Conservation (phyloP, 1,284 basidiomycete species). For the Lentinula novae-zelandiae region DNA sequence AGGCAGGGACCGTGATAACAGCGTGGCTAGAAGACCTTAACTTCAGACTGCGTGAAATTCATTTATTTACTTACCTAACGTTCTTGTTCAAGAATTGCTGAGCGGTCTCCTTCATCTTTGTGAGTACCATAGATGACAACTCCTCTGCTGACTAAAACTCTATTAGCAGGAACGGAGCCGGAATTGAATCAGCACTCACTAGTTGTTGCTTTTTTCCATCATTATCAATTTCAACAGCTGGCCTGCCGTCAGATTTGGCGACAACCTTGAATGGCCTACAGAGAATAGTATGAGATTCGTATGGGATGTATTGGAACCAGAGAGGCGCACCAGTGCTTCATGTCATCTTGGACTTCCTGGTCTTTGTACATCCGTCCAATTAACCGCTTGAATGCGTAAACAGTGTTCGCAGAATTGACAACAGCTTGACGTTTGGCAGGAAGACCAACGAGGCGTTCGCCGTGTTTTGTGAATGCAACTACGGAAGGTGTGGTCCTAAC, state of each 20-base stretch:
- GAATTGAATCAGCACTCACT: constrained; percentile 38
- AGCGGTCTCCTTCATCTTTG: constrained; percentile 96
- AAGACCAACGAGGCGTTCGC: constrained; percentile 90
- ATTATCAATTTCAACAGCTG: constrained; percentile 79
- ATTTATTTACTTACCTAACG: constrained; percentile 71
- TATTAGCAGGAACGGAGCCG: neutral
- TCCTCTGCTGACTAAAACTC: constrained; percentile 69
- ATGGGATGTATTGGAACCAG: constrained; percentile 1
- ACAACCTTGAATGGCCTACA: constrained; percentile 82
- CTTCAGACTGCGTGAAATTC: neutral
- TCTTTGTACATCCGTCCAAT: constrained; percentile 91
- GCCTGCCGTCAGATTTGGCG: constrained; percentile 64
- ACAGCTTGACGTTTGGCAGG: constrained; percentile 98
- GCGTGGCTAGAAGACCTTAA: constrained; percentile 48
- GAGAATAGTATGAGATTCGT: neutral
- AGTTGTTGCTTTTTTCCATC: constrained; percentile 64
- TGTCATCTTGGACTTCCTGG: constrained; percentile 90
- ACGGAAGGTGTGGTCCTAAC: constrained; percentile 97
- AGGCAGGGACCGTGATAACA: constrained; percentile 95
- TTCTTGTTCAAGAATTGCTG: constrained; percentile 90
- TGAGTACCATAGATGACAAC: constrained; percentile 82
- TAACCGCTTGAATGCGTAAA: constrained; percentile 95
- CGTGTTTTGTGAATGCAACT: constrained; percentile 96
- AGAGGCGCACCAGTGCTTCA: constrained; percentile 63
- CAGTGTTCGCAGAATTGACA: constrained; percentile 93